Base-by-base conservation (phyloP, 441 rosid genomes). In the Cnidoscolus chayamansa region DNA sequence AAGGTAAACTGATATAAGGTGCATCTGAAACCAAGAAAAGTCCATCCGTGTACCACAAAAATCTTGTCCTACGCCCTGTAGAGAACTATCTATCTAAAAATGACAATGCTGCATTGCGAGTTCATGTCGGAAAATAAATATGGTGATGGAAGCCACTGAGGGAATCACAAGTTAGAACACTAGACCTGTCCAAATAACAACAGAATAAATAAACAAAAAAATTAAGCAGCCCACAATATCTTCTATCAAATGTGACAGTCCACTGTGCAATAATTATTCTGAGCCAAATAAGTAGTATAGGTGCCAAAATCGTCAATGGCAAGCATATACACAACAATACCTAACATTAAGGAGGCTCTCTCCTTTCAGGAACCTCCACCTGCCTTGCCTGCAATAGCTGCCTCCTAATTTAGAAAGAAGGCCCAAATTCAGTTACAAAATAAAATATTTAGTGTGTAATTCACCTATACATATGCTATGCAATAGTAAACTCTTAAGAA, bases 321-420 rank as follows among this genome's bases (percentile, higher is more conserved):
- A 54, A 74, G 15, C 55, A 64, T 13, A 57, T 59, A 20, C 37
- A 32, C 68, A 74, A 55, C 35, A 17, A 56, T 65, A 87, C 85
- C 88, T 80, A 74, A 78, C 66, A 77, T 73, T 68, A 76, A 73
- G 51, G 60, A 56, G 61, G 47, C 43, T 64, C 59, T 35, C 69
- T 76, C 68, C 50, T 63, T 79, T 84, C 83, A 86, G 77, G 84
- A 68, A 47, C 73, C 87, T 75, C 84, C 92, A 66, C 91, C 85
- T 73, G 88, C 90, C 72, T 86, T 83, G 55, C 88, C 93, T 1
- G 89, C 83, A 64, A 88, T 83, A 74, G 90, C 88, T 77, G 86
- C 88, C 75, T 86, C 81, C 95, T 91, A 84, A 71, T 32, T 51
- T 1, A 59, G 6, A 60, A 43, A 76, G 58, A 63, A 65, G 19